phyloP scores from a whole-genome alignment of 2,329 filamentous ascomycete species.

The Calonectria crousiana region DNA sequence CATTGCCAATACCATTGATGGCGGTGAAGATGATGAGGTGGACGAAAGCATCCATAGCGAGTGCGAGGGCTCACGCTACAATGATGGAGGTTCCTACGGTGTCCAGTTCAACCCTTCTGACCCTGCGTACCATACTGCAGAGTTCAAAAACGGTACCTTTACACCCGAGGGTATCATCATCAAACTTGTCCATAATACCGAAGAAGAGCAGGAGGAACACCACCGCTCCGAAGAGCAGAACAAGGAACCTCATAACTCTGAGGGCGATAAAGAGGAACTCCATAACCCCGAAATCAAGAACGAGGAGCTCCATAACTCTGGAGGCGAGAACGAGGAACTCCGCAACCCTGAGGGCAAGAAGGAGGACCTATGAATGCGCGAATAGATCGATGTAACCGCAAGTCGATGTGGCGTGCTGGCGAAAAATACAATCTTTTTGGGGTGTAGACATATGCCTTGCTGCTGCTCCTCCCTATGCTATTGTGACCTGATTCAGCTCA shows the following conservation, averaged over 20 bases:
- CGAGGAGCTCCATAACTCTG: too few relatives aligned
- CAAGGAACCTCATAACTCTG: too few relatives aligned
- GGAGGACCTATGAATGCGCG: neutral
- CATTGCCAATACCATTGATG: conserved; percentile 45
- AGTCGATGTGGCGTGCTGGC: neutral
- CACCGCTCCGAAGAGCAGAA: too few relatives aligned
- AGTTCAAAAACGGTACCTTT: conserved; percentile 35
- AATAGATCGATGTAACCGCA: neutral
- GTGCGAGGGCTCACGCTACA: conserved; percentile 32
- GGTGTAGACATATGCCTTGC: neutral
- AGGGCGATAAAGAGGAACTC: too few relatives aligned
- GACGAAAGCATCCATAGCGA: conserved; percentile 41
- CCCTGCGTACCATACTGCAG: conserved; percentile 27
- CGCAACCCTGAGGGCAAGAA: neutral
- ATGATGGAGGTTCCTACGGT: conserved; percentile 38
- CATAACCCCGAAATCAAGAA: too few relatives aligned
- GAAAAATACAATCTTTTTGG: neutral
- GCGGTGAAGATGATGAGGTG: conserved; percentile 37
- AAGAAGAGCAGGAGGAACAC: neutral
- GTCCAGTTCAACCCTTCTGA: conserved; percentile 30
- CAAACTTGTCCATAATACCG: conserved; percentile 38
- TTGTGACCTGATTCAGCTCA: too few relatives aligned
- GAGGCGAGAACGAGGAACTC: too few relatives aligned
- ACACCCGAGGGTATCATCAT: conserved; percentile 42
- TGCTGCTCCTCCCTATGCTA: too few relatives aligned